These are phyloP conservation scores for Paraconiothyrium brasiliense DNA, from an alignment of 2,329 filamentous ascomycete species.

Conservation along the genomic window DNA sequence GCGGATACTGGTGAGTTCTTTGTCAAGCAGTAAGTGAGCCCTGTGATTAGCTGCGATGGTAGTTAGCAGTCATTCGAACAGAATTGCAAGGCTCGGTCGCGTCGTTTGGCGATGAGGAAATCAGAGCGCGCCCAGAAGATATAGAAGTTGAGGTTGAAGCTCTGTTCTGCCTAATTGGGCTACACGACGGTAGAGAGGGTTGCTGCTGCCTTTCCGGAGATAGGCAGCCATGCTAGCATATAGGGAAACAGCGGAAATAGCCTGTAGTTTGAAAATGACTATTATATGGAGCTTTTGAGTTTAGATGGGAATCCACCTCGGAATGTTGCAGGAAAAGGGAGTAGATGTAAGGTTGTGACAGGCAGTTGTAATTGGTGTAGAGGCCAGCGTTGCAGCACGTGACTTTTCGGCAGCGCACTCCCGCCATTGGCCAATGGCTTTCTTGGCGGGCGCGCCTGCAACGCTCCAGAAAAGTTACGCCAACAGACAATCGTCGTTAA, in stretches of 20 bases:
- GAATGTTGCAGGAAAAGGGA: too few relatives aligned
- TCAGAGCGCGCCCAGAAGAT: neutral
- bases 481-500: conserved; percentile 18
- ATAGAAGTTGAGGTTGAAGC: neutral
- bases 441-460: conserved; percentile 14
- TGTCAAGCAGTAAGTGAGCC: neutral
- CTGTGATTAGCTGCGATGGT: neutral
- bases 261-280: too few relatives aligned
- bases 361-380: neutral
- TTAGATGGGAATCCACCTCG: too few relatives aligned
- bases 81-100: neutral
- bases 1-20: too few relatives aligned
- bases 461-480: conserved; percentile 38
- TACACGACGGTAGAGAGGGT: too few relatives aligned
- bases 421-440: conserved; percentile 9
- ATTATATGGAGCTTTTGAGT: too few relatives aligned
- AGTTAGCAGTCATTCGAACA: neutral
- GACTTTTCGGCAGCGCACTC: neutral
- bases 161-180: too few relatives aligned
- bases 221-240: neutral
- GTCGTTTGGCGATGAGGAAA: neutral
- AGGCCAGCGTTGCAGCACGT: neutral
- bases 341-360: too few relatives aligned
- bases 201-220: too few relatives aligned
- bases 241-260: too few relatives aligned